Percentiles rank a stretch among this genome's conserved stretches.
Evolutionary conservation across 768 basidiomycete species (phyloP).

Genomic region (Pisolithus orientalis): DNA sequence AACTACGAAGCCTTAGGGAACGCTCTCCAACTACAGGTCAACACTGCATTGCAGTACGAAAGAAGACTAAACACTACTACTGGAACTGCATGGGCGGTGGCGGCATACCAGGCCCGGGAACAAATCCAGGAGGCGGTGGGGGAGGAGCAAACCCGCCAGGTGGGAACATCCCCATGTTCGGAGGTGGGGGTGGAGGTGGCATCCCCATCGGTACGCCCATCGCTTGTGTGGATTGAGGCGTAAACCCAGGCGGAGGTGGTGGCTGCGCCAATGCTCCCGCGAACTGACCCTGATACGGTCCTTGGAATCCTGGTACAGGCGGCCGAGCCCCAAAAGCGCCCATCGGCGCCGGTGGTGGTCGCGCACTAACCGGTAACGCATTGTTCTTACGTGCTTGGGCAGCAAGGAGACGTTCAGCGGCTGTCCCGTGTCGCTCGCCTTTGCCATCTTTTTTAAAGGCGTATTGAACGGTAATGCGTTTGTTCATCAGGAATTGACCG

Average conservation of each 20-base stretch:
- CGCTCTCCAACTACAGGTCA: too few species aligned
- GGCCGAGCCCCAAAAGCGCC: conserved; percentile 57
- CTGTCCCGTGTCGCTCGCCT: conserved; percentile 94
- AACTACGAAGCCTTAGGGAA: too few species aligned
- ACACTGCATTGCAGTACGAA: neutral
- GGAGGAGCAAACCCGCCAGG: conserved; percentile 51
- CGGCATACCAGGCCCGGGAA: conserved; percentile 38
- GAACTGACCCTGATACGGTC: conserved; percentile 87
- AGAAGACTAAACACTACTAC: neutral
- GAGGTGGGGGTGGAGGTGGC: conserved; percentile 31
- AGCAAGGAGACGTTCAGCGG: conserved; percentile 93
- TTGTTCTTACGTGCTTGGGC: conserved; percentile 96
- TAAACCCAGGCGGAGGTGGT: conserved; percentile 76
- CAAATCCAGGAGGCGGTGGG: conserved; percentile 57
- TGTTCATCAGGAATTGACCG: conserved; percentile 96
- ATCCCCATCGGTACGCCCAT: conserved; percentile 31
- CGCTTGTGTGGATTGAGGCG: conserved; percentile 52
- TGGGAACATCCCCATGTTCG: conserved; percentile 42
- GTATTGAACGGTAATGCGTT: conserved; percentile 94
- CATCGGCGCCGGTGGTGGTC: conserved; percentile 72
- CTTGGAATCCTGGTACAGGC: conserved; percentile 65
- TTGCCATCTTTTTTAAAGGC: conserved; percentile 99
- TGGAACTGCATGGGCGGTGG: conserved; percentile 33
- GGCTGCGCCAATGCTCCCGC: conserved; percentile 82
- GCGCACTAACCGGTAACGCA: conserved; percentile 70